Evolutionary conservation across 805 yeast genomes (phyloP).

Genomic region (Zygosaccharomyces lentus): DNA sequence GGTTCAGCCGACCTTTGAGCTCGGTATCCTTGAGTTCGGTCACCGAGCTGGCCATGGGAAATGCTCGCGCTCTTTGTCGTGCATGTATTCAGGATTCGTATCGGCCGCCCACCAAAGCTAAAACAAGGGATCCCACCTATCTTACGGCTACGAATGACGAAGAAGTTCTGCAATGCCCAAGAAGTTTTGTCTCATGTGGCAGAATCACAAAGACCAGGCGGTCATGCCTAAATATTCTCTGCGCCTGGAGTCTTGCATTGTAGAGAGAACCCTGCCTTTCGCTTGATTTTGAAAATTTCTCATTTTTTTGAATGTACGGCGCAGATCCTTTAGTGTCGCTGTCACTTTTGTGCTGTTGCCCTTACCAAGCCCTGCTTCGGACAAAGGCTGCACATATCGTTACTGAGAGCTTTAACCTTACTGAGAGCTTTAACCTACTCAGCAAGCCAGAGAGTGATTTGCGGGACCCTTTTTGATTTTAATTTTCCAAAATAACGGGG

Average conservation of each 20-base stretch:
- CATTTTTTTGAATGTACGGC: too few species aligned
- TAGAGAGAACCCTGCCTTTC: too few species aligned
- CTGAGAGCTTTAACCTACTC: too few species aligned
- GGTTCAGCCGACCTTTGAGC: too few species aligned
- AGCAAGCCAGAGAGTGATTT: background rate
- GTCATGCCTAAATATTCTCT: background rate
- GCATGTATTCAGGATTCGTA: background rate
- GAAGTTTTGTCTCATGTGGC: background rate
- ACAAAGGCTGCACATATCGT: too few species aligned
- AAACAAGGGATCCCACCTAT: background rate
- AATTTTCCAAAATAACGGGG: background rate
- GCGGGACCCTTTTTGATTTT: background rate
- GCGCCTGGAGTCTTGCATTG: background rate
- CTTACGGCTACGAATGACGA: background rate
- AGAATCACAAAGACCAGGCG: background rate
- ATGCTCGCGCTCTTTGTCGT: background rate
- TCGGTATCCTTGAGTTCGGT: background rate
- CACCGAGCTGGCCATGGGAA: background rate
- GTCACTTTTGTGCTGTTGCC: background rate
- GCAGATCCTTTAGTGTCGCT: background rate
- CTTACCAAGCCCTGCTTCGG: too few species aligned
- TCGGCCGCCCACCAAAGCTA: background rate
- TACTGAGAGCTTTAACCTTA: too few species aligned
- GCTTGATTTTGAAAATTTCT: too few species aligned
- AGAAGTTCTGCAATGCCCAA: background rate